Evolutionary conservation across 2,329 filamentous ascomycete genomes (phyloP).

Genomic region (Apiospora saccharicola): DNA sequence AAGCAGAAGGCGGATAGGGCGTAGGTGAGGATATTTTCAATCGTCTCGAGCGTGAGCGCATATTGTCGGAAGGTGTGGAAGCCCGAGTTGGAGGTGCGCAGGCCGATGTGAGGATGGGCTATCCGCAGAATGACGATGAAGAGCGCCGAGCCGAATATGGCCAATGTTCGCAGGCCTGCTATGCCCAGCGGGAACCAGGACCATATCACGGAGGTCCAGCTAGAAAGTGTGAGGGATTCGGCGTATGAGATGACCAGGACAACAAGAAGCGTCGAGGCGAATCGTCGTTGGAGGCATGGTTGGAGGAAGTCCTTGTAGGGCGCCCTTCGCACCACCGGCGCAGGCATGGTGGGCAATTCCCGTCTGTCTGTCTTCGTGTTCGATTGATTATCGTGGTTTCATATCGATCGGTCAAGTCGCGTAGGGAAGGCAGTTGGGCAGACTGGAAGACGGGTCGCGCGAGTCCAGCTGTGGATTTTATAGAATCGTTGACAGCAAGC

Average conservation of each 20-base stretch:
- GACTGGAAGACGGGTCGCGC: background rate
- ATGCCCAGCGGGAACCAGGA: conserved; percentile 83
- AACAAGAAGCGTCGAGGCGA: conserved; percentile 77
- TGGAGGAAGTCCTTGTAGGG: conserved; percentile 91
- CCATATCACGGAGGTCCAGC: conserved; percentile 80
- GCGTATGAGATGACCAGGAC: conserved; percentile 76
- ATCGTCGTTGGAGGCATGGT: conserved; percentile 85
- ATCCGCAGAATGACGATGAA: conserved; percentile 86
- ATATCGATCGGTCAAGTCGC: conserved; percentile 5
- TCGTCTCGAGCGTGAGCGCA: conserved; percentile 64
- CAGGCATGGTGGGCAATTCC: conserved; percentile 13
- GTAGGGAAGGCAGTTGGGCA: conserved; percentile 9
- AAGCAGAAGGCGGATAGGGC: conserved; percentile 80
- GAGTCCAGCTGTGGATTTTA: conserved; percentile 3
- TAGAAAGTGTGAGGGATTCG: conserved; percentile 73
- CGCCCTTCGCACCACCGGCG: conserved; percentile 60
- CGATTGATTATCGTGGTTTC: conserved; percentile 1
- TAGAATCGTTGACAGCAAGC: background rate
- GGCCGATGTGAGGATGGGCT: conserved; percentile 79
- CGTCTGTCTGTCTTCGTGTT: background rate
- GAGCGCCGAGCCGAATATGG: conserved; percentile 80
- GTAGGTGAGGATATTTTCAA: conserved; percentile 80
- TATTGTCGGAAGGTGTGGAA: conserved; percentile 69
- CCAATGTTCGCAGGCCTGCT: conserved; percentile 75
- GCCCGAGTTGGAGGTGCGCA: conserved; percentile 73